These are phyloP conservation scores for Chrysopogon serrulatus DNA, from an alignment of 176 grass and related monocot species.

Conservation along the genomic window DNA sequence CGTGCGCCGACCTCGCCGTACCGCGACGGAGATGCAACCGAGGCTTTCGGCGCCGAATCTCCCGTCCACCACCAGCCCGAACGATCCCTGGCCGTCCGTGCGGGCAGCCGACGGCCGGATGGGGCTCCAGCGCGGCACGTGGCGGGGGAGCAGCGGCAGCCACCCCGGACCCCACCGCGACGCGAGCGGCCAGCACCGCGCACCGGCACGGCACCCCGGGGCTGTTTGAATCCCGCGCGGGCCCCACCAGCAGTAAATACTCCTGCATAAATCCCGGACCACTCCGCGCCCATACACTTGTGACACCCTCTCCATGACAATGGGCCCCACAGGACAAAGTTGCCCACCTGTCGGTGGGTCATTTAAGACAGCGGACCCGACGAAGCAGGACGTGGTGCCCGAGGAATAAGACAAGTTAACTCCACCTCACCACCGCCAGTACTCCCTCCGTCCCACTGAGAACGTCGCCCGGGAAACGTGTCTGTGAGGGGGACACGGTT, in stretches of 20 bases:
- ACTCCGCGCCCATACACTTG: accelerated
- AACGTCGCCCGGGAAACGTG: too few relatives aligned
- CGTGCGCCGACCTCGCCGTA: slow-evolving; percentile 32
- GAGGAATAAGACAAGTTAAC: slow-evolving; percentile 58
- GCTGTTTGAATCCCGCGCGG: slow-evolving; percentile 35
- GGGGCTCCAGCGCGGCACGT: not conserved
- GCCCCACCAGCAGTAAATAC: slow-evolving; percentile 28
- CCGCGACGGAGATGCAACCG: slow-evolving; percentile 36
- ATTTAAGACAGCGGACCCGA: not conserved
- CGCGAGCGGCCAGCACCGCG: slow-evolving; percentile 27
- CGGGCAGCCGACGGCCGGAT: not conserved
- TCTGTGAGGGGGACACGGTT: too few relatives aligned
- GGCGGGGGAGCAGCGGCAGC: not conserved
- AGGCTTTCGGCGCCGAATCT: slow-evolving; percentile 51
- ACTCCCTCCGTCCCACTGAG: too few relatives aligned
- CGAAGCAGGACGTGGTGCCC: slow-evolving; percentile 3
- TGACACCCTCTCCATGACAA: accelerated
- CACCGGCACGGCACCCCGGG: slow-evolving; percentile 25
- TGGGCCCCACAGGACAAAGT: accelerated
- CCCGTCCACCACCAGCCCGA: slow-evolving; percentile 28
- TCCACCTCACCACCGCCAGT: slow-evolving; percentile 29
- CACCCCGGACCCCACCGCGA: slow-evolving; percentile 27
- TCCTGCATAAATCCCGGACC: not conserved
- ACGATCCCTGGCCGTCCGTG: not conserved
- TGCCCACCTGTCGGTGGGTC: not conserved